phyloP scores from a whole-genome alignment of 2,329 filamentous ascomycete genomes.

The Penicillium sp. region DNA sequence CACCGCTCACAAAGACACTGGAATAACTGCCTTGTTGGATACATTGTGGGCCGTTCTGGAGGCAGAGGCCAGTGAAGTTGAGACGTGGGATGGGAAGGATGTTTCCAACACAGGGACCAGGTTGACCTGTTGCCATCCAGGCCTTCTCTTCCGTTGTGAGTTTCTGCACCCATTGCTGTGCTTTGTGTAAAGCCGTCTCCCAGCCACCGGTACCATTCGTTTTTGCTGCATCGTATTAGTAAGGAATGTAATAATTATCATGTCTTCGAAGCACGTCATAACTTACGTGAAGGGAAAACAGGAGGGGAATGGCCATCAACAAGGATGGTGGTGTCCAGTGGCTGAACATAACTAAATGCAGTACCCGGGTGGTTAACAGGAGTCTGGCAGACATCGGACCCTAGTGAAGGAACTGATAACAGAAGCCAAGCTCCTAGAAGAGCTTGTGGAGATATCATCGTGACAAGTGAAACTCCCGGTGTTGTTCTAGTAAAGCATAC shows the following conservation, averaged over 20 bases:
- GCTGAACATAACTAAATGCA: conserved; percentile 21
- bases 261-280: background rate
- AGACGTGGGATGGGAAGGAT: conserved; percentile 31
- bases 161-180: conserved; percentile 36
- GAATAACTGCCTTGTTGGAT: conserved; percentile 65
- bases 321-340: conserved; percentile 19
- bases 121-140: conserved; percentile 18
- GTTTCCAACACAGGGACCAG: conserved; percentile 34
- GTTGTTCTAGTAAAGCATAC: background rate
- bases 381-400: conserved; percentile 6
- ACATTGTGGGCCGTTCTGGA: conserved; percentile 46
- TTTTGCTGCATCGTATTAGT: conserved; percentile 12
- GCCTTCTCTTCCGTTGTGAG: conserved; percentile 19
- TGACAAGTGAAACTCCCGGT: background rate
- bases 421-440: conserved; percentile 10
- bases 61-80: conserved; percentile 28
- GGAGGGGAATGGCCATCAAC: conserved; percentile 19
- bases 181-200: conserved; percentile 18
- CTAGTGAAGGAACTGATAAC: conserved; percentile 2
- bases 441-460: conserved; percentile 4
- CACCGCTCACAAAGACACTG: conserved; percentile 72
- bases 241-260: background rate
- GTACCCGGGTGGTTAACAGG: conserved; percentile 12
- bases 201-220: conserved; percentile 22
- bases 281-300: conserved; percentile 23